These are phyloP conservation scores for Boletales sp. DNA, from an alignment of 768 basidiomycete genomes.

Conservation along the genomic window DNA sequence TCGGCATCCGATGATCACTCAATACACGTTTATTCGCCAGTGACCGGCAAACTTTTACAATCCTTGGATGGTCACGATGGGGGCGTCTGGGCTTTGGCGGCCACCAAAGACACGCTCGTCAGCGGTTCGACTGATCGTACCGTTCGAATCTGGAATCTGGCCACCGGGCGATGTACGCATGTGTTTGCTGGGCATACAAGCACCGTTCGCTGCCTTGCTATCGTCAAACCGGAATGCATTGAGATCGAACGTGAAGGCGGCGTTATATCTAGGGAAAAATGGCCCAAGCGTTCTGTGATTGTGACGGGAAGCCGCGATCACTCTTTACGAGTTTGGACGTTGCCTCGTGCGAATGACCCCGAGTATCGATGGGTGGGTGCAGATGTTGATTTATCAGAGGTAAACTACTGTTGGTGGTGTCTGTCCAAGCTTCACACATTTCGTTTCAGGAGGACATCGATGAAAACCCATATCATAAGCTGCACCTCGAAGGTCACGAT, in stretches of 20 bases:
- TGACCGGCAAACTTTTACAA: slow-evolving; percentile 69
- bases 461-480: slow-evolving; percentile 86
- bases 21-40: slow-evolving; percentile 91
- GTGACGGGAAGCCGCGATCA: slow-evolving; percentile 73
- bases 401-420: slow-evolving; percentile 16
- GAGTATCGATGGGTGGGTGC: slow-evolving; percentile 67
- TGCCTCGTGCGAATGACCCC: slow-evolving; percentile 68
- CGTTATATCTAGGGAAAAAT: slow-evolving; percentile 61
- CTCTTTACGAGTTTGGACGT: slow-evolving; percentile 62
- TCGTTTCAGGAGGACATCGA: slow-evolving; percentile 55
- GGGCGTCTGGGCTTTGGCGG: slow-evolving; percentile 95
- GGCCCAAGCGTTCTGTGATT: slow-evolving; percentile 68
- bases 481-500: slow-evolving; percentile 84
- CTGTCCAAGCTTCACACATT: slow-evolving; percentile 5
- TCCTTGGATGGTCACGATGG: slow-evolving; percentile 89
- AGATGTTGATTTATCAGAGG: slow-evolving; percentile 57
- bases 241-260: slow-evolving; percentile 67
- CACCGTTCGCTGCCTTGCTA: slow-evolving; percentile 93
- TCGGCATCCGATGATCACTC: slow-evolving; percentile 97
- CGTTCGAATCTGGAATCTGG: slow-evolving; percentile 87
- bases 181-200: slow-evolving; percentile 95
- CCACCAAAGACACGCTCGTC: slow-evolving; percentile 82
- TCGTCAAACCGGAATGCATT: slow-evolving; percentile 89
- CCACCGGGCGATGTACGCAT: slow-evolving; percentile 79
- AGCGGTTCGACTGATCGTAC: slow-evolving; percentile 93